Percentiles rank a stretch among this genome's conserved stretches.
These are phyloP conservation scores for Fagus crenata DNA, from an alignment of 306 rosid genomes.

Conservation along the genomic window DNA sequence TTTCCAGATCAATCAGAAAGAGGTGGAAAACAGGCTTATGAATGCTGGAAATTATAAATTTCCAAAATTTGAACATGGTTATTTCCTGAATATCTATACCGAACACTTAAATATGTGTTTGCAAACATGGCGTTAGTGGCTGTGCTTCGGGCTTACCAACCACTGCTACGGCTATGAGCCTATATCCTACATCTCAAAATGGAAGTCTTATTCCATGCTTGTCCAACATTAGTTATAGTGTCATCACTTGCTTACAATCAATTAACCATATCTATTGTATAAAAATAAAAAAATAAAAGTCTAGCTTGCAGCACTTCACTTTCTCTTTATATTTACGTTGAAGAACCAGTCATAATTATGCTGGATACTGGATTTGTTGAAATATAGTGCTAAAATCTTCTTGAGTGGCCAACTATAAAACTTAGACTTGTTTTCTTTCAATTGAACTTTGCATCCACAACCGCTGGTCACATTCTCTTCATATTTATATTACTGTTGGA, in stretches of 20 bases:
- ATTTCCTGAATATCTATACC: not conserved
- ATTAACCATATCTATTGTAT: not conserved
- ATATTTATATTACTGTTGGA: not conserved
- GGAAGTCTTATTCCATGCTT: not conserved
- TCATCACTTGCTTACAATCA: not conserved
- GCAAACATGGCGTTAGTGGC: conserved; percentile 1
- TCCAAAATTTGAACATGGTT: not conserved
- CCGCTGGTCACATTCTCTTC: not conserved
- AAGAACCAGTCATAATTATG: not conserved
- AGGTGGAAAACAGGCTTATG: not conserved
- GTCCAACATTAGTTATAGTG: not conserved
- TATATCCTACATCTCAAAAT: not conserved
- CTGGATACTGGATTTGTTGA: not conserved
- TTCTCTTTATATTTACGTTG: not conserved
- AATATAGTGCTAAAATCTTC: not conserved
- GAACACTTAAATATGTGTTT: not conserved
- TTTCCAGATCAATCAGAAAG: not conserved
- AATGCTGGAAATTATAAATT: not conserved
- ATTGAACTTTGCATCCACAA: not conserved
- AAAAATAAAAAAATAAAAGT: too few relatives aligned
- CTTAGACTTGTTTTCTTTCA: not conserved
- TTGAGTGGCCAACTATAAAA: not conserved
- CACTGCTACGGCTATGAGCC: not conserved
- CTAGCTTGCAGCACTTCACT: not conserved
- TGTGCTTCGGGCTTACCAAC: not conserved